Conservation (phyloP, 257 asterid genomes). For the Nemophila menziesii region DNA sequence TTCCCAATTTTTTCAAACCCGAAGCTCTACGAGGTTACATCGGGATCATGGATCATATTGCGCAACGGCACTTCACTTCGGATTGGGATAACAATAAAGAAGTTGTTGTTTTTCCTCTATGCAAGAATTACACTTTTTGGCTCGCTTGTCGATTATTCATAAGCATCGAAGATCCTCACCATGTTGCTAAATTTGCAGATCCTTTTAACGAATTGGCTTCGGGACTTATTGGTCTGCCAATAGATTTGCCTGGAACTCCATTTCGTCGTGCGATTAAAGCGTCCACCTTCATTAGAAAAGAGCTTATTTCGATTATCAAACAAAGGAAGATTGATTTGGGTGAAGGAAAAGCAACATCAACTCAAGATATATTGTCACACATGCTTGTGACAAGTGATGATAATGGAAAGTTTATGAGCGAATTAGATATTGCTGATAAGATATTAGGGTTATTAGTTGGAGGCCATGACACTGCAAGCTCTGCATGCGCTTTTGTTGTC, state of each 20-base stretch:
- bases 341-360: conserved; percentile 37
- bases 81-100: conserved; percentile 30
- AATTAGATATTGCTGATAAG: conserved; percentile 37
- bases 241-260: conserved; percentile 46
- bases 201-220: conserved; percentile 37
- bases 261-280: conserved; percentile 41
- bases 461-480: conserved; percentile 55
- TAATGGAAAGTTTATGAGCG: conserved; percentile 38
- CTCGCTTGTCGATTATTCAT: conserved; percentile 38
- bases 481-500: conserved; percentile 44
- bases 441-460: conserved; percentile 43
- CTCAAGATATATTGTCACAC: conserved; percentile 51
- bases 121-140: conserved; percentile 47
- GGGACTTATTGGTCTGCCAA: conserved; percentile 35
- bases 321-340: conserved; percentile 32
- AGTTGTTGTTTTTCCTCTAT: conserved; percentile 27
- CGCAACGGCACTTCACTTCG: conserved; percentile 29
- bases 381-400: conserved; percentile 42
- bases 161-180: conserved; percentile 32
- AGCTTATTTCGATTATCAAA: conserved; percentile 27
- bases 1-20: conserved; percentile 44
- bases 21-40: conserved; percentile 51
- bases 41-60: conserved; percentile 43
- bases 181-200: conserved; percentile 25
- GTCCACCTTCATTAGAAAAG: conserved; percentile 32